Conservation (phyloP, 192 early-diverging fungal genomes). For the Umbelopsis isabellina region DNA sequence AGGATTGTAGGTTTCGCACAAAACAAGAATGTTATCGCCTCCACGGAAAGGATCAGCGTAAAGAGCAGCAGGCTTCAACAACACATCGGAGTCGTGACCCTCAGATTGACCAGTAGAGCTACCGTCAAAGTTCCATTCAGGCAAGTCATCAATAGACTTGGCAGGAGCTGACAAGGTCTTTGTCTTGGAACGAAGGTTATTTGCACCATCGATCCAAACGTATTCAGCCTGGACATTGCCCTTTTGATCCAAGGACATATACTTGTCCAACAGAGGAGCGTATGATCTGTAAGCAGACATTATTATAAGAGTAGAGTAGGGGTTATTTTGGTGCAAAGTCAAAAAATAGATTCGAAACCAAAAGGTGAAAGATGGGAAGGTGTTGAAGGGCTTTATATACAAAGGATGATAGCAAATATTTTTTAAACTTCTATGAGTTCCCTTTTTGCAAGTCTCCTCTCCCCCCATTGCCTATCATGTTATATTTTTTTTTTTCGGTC, state of each 20-base stretch:
- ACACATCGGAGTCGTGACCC: slow-evolving; percentile 58
- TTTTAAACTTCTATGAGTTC: slow-evolving; percentile 3
- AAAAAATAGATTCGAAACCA: neutral
- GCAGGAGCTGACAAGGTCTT: slow-evolving; percentile 47
- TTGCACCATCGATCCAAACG: slow-evolving; percentile 57
- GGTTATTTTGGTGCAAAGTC: neutral
- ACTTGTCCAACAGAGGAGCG: slow-evolving; percentile 48
- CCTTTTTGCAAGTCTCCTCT: neutral
- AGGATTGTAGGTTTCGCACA: slow-evolving; percentile 54
- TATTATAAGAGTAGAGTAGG: slow-evolving; percentile 1
- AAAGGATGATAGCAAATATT: neutral
- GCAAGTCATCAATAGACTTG: slow-evolving; percentile 35
- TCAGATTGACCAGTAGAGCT: slow-evolving; percentile 58
- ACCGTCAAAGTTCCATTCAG: slow-evolving; percentile 63
- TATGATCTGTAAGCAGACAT: slow-evolving; percentile 26
- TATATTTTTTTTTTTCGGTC: slow-evolving; percentile 15
- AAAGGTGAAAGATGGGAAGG: neutral
- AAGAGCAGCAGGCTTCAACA: slow-evolving; percentile 50
- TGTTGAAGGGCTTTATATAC: no score
- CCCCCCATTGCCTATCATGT: slow-evolving; percentile 17
- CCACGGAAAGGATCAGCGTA: slow-evolving; percentile 58
- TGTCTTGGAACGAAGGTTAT: slow-evolving; percentile 52
- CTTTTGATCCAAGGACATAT: slow-evolving; percentile 51
- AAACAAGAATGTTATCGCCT: slow-evolving; percentile 58
- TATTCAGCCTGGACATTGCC: slow-evolving; percentile 57